Base-by-base conservation (phyloP, 441 rosid genomes). In the Pelargonium myrrhifolium region DNA sequence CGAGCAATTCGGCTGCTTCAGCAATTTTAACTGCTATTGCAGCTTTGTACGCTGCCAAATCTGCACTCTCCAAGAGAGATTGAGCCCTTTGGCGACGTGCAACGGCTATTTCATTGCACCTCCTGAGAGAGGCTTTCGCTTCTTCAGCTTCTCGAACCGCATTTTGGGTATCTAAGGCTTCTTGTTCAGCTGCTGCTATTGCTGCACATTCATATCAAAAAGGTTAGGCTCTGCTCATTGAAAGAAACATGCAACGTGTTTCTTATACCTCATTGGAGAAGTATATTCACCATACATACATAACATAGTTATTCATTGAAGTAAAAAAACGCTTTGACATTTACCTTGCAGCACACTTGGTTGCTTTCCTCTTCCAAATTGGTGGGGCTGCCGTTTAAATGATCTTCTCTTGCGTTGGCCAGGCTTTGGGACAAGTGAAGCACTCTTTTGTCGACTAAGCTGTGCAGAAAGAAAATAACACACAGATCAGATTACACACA, bases 391-490 rank as follows among this genome's bases (percentile, higher is more conserved):
- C 55, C 90, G 86, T 75, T 87, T 95, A 73, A 88, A 84, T 6
- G 99, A 84, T 76, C 98, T 86, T 82, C 83, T 85, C 81, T 89
- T 95, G 4, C 93, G 97, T 26, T 86, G 70, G 66, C 76, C 79
- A 64, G 90, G 84, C 81, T 84, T 89, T 17, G 86, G 81, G 74
- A 85, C 69, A 3, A 83, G 47, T 2, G 88, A 71, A 75, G 87
- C 79, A 75, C 87, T 92, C 81, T 84, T 89, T 12, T 65, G 82
- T 71, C 83, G 90, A 65, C 82, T 79, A 68, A 77, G 82, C 99
- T 90, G 86, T 68, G 9, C 77, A 24, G 69, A 12, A 62, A 43
- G 12, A 59, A 58, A 58, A 21, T 17, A 14, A 22, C 24, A 28
- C 62, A 59, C 26, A 21, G 26, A 59, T 22, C 62, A 59, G 62